Conservation (phyloP, 371 early-diverging fungal genomes). For the Syncephalis fuscata region DNA sequence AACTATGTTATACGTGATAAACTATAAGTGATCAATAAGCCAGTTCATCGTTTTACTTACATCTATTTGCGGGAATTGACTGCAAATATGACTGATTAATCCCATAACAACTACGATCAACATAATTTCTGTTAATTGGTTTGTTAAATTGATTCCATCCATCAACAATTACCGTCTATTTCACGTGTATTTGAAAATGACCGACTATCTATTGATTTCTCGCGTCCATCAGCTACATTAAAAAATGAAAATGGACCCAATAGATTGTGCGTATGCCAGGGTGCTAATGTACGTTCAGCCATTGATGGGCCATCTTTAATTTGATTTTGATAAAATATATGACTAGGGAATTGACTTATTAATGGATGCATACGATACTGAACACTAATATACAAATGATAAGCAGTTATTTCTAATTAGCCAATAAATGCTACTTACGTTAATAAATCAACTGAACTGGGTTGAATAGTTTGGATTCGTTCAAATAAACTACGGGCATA, state of each 20-base stretch:
- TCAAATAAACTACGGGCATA: slow-evolving; percentile 87
- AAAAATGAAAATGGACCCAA: slow-evolving; percentile 71
- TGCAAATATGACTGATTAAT: slow-evolving; percentile 43
- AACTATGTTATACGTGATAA: slow-evolving; percentile 21
- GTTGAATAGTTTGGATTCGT: slow-evolving; percentile 46
- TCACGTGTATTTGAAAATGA: slow-evolving; percentile 76
- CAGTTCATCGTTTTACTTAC: slow-evolving; percentile 16
- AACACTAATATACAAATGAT: slow-evolving; percentile 27
- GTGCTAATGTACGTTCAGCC: slow-evolving; percentile 31
- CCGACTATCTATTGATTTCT: slow-evolving; percentile 38
- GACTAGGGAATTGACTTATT: slow-evolving; percentile 71
- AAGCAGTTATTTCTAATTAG: slow-evolving; percentile 3
- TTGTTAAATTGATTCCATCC: no score
- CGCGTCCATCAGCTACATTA: slow-evolving; percentile 52
- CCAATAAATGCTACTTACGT: slow-evolving; percentile 17
- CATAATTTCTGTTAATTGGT: no score
- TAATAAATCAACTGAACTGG: slow-evolving; percentile 49
- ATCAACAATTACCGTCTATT: slow-evolving; percentile 17
- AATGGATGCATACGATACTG: slow-evolving; percentile 97
- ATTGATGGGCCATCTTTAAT: slow-evolving; percentile 66
- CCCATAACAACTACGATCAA: slow-evolving; percentile 30
- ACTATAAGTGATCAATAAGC: background rate
- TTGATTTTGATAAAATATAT: slow-evolving; percentile 61
- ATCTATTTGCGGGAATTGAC: slow-evolving; percentile 28
- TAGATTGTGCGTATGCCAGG: slow-evolving; percentile 51